Percentiles rank a stretch among this genome's conserved stretches.
Evolutionary conservation across 768 basidiomycete species (phyloP).

Genomic region (Suillus clintonianus): DNA sequence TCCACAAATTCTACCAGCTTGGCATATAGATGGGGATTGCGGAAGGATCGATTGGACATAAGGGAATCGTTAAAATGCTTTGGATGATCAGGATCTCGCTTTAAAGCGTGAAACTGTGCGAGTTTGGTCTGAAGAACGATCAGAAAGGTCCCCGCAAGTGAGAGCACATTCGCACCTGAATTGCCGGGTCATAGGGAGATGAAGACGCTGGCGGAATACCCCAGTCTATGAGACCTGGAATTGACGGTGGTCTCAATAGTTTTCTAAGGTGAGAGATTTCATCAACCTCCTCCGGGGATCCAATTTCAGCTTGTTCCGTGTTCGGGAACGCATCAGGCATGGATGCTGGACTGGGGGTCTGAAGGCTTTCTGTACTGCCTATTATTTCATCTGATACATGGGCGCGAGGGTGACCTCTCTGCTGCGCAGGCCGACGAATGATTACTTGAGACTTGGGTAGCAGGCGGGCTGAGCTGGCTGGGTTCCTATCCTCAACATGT

Average conservation of each 20-base stretch:
- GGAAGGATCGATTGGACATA: slow-evolving; percentile 89
- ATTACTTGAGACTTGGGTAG: slow-evolving; percentile 57
- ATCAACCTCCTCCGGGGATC: slow-evolving; percentile 27
- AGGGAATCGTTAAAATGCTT: slow-evolving; percentile 96
- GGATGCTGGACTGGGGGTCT: background rate
- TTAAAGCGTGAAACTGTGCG: slow-evolving; percentile 73
- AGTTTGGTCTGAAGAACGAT: slow-evolving; percentile 66
- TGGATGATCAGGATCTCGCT: slow-evolving; percentile 58
- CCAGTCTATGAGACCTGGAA: slow-evolving; percentile 70
- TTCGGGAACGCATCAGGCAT: background rate
- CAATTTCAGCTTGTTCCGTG: background rate
- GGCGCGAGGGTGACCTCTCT: slow-evolving; percentile 50
- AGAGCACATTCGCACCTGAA: slow-evolving; percentile 48
- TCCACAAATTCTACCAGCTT: slow-evolving; percentile 95
- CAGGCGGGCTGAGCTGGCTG: slow-evolving; percentile 36
- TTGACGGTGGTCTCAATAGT: slow-evolving; percentile 62
- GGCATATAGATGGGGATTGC: slow-evolving; percentile 95
- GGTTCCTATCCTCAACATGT: background rate
- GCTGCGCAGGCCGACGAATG: slow-evolving; percentile 52
- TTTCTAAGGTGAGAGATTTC: slow-evolving; percentile 57
- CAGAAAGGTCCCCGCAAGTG: background rate
- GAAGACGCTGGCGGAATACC: slow-evolving; percentile 67
- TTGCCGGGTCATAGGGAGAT: slow-evolving; percentile 58
- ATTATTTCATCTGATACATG: slow-evolving; percentile 50
- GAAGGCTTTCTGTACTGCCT: slow-evolving; percentile 16